Evolutionary conservation across 805 yeast genomes (phyloP).

Genomic region (Yamadazyma laniorum): DNA sequence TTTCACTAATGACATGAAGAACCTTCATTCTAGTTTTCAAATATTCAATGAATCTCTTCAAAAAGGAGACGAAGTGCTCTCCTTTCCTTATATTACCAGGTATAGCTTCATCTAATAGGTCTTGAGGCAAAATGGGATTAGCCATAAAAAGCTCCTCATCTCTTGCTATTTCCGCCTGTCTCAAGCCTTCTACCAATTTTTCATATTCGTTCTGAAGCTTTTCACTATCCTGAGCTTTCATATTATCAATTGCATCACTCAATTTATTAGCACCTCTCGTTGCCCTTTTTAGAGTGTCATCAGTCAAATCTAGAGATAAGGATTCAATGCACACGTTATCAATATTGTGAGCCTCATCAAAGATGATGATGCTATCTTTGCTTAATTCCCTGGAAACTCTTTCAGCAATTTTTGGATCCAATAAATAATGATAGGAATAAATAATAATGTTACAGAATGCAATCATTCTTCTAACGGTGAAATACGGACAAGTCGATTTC

Average conservation of each 20-base stretch:
- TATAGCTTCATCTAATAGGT: conserved; percentile 84
- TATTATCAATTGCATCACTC: conserved; percentile 78
- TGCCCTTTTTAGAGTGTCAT: conserved; percentile 82
- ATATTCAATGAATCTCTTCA: conserved; percentile 90
- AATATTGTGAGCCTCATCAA: conserved; percentile 98
- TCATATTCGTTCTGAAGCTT: conserved; percentile 89
- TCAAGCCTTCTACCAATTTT: conserved; percentile 82
- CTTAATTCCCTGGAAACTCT: conserved; percentile 90
- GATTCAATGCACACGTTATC: conserved; percentile 99
- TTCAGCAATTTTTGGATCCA: conserved; percentile 97
- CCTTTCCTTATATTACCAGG: conserved; percentile 98
- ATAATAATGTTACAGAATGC: conserved; percentile 90
- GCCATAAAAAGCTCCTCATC: conserved; percentile 71
- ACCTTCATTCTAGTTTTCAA: conserved; percentile 97
- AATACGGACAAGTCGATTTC: conserved; percentile 89
- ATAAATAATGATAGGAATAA: conserved; percentile 91
- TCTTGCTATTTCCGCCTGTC: conserved; percentile 71
- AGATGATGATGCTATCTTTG: conserved; percentile 88
- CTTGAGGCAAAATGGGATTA: conserved; percentile 84
- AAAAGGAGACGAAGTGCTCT: conserved; percentile 91
- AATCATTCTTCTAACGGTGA: conserved; percentile 97
- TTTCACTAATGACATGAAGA: conserved; percentile 94
- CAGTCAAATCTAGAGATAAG: conserved; percentile 85
- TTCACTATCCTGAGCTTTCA: conserved; percentile 77
- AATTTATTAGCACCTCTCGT: conserved; percentile 81